phyloP scores from a whole-genome alignment of 2,329 filamentous ascomycete genomes.

The Byssothecium circinans region DNA sequence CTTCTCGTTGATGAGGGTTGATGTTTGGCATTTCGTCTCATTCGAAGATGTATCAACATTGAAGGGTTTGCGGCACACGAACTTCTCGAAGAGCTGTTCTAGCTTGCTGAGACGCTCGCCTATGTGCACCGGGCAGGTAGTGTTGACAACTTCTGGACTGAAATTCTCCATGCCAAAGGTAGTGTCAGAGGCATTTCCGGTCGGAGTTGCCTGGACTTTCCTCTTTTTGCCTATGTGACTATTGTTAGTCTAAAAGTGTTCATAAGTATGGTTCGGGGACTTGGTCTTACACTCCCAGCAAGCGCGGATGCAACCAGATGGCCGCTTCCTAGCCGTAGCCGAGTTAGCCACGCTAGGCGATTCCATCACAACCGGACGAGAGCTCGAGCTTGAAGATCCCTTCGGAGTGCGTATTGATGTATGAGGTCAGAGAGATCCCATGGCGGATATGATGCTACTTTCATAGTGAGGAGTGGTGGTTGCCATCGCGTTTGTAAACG shows the following conservation, averaged over 20 bases:
- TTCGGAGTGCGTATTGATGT: not conserved
- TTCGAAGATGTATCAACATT: constrained; percentile 10
- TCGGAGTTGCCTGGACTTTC: constrained; percentile 21
- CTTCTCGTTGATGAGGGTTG: constrained; percentile 22
- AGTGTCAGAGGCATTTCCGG: constrained; percentile 11
- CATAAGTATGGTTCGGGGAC: not conserved
- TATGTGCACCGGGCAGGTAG: constrained; percentile 32
- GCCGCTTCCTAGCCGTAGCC: constrained; percentile 24
- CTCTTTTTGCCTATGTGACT: constrained; percentile 34
- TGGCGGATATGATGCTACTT: constrained; percentile 28
- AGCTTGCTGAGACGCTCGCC: constrained; percentile 38
- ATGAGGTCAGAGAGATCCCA: constrained; percentile 2
- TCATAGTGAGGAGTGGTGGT: constrained; percentile 36
- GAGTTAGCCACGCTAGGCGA: constrained; percentile 14
- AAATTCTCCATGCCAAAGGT: constrained; percentile 14
- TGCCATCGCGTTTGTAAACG: constrained; percentile 30
- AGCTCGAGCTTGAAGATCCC: constrained; percentile 10
- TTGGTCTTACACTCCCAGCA: constrained; percentile 41
- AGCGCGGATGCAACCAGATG: constrained; percentile 30
- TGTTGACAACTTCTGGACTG: constrained; percentile 21
- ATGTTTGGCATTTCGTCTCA: constrained; percentile 21
- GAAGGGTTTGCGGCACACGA: constrained; percentile 37
- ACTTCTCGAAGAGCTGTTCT: constrained; percentile 40
- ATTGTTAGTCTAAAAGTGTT: not conserved
- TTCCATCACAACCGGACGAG: constrained; percentile 21